Evolutionary conservation across 169 alveolate species (phyloP).

Genomic region (Pseudocohnilembus persalinus): DNA sequence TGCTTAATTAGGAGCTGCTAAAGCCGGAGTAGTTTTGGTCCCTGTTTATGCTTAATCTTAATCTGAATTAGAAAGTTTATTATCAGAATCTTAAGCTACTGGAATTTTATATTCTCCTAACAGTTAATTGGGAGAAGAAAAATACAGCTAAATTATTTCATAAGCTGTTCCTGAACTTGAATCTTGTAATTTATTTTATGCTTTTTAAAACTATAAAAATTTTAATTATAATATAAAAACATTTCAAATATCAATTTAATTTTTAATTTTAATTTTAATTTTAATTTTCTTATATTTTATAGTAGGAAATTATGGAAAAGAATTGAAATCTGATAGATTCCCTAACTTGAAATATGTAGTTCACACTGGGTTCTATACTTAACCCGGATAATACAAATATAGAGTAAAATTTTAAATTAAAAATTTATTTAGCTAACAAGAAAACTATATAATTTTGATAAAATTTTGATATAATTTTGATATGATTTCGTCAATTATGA

Average conservation of each 20-base stretch:
- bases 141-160: conserved; percentile 26
- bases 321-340: conserved; percentile 26
- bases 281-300: background rate
- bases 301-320: conserved; percentile 26
- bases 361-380: conserved; percentile 49
- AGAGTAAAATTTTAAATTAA: too few relatives aligned
- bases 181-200: conserved; percentile 1
- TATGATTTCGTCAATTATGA: background rate
- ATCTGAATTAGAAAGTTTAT: conserved; percentile 33
- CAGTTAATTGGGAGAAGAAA: conserved; percentile 19
- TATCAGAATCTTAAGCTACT: conserved; percentile 26
- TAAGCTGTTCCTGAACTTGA: conserved; percentile 36
- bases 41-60: conserved; percentile 32
- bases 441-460: too few relatives aligned
- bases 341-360: conserved; percentile 28
- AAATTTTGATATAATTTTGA: background rate
- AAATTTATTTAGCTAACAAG: too few relatives aligned
- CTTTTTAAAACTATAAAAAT: background rate
- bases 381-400: conserved; percentile 43
- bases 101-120: conserved; percentile 47
- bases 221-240: background rate
- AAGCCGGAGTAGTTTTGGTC: conserved; percentile 44
- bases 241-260: too few relatives aligned
- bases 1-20: conserved; percentile 43
- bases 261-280: background rate